phyloP scores from a whole-genome alignment of 768 basidiomycete species.

The Mycena kentingensis region DNA sequence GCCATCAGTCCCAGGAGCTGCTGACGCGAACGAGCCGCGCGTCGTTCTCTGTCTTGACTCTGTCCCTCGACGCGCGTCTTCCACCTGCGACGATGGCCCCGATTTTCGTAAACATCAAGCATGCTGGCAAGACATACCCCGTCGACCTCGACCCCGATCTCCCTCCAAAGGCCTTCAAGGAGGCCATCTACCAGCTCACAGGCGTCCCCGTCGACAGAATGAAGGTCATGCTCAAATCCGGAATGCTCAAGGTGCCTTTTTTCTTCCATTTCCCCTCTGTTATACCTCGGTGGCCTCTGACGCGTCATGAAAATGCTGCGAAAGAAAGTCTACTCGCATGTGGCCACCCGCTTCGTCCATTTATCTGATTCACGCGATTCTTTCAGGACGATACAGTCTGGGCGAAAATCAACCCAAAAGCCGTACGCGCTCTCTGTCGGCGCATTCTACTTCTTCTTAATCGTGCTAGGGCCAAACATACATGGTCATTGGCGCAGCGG shows the following conservation, averaged over 20 bases:
- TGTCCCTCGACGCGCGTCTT: constrained; percentile 6
- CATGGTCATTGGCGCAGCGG: constrained; percentile 92
- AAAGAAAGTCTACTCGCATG: no score
- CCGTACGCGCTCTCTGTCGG: constrained; percentile 45
- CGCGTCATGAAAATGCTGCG: no score
- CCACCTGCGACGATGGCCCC: constrained; percentile 55
- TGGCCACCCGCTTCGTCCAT: background rate
- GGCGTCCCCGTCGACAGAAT: constrained; percentile 89
- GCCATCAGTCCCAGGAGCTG: no score
- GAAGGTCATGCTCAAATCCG: constrained; percentile 97
- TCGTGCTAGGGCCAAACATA: constrained; percentile 75
- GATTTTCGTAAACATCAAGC: constrained; percentile 82
- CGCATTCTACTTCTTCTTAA: background rate
- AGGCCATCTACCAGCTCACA: constrained; percentile 75
- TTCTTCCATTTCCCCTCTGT: background rate
- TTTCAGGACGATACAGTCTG: constrained; percentile 83
- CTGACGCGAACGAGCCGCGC: no score
- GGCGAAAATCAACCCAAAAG: constrained; percentile 81
- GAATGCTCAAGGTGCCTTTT: constrained; percentile 75
- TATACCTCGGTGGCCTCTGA: background rate
- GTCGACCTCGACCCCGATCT: constrained; percentile 73
- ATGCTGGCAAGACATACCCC: constrained; percentile 78
- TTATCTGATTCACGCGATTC: constrained; percentile 5
- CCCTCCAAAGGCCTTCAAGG: constrained; percentile 76
- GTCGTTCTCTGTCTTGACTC: no score